phyloP scores from a whole-genome alignment of 2,329 filamentous ascomycete species.

The Alternaria arborescens region DNA sequence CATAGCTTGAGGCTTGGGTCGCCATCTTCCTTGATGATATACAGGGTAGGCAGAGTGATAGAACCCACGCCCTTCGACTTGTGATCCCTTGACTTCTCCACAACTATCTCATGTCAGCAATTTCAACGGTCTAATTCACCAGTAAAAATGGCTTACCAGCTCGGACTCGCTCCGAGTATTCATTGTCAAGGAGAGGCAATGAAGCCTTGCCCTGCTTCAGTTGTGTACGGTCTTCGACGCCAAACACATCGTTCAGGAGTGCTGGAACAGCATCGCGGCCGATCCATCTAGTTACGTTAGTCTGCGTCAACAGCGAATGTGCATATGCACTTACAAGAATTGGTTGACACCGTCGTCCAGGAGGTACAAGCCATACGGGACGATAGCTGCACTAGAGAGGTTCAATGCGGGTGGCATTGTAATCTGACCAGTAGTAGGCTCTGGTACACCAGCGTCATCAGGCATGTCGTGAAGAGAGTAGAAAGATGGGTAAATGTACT shows the following conservation, averaged over 20 bases:
- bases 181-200: constrained; percentile 87
- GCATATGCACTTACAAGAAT: constrained; percentile 66
- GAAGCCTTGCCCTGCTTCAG: constrained; percentile 91
- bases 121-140: background rate
- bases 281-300: constrained; percentile 69
- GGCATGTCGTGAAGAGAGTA: constrained; percentile 77
- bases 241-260: constrained; percentile 88
- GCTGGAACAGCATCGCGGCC: constrained; percentile 92
- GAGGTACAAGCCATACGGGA: constrained; percentile 90
- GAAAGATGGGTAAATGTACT: constrained; percentile 74
- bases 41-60: constrained; percentile 90
- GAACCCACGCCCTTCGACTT: constrained; percentile 87
- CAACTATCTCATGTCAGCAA: constrained; percentile 64
- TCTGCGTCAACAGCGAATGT: background rate
- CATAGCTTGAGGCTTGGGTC: constrained; percentile 94
- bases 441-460: constrained; percentile 85
- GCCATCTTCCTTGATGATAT: constrained; percentile 92
- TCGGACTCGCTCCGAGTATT: constrained; percentile 94
- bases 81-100: constrained; percentile 92
- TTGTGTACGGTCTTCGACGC: constrained; percentile 80
- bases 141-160: constrained; percentile 22
- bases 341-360: constrained; percentile 98
- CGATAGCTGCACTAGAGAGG: constrained; percentile 85
- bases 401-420: constrained; percentile 85
- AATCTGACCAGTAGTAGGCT: constrained; percentile 87